Percentiles rank a stretch among this genome's conserved stretches.
Evolutionary conservation across 441 rosid genomes (phyloP).

Genomic region (Corymbia calophylla): DNA sequence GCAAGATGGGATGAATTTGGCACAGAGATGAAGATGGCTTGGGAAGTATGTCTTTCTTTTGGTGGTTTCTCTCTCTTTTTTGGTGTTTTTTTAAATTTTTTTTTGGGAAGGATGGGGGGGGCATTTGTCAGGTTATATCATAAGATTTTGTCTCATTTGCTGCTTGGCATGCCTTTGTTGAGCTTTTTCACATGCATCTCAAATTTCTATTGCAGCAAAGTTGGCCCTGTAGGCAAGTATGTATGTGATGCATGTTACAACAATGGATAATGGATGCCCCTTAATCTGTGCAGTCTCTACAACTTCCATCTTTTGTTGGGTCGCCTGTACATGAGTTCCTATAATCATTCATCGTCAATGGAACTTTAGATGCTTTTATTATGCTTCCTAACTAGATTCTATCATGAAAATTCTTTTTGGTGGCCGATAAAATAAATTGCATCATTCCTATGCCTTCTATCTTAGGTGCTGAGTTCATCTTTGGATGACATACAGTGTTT

Average conservation of each 20-base stretch:
- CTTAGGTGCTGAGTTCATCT: not conserved
- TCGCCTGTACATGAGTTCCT: not conserved
- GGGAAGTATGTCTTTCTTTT: constrained; percentile 68
- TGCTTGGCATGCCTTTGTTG: not conserved
- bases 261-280: not conserved
- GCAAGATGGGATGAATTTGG: constrained; percentile 93
- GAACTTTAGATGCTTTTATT: not conserved
- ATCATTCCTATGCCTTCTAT: not conserved
- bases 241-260: not conserved
- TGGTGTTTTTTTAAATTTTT: not conserved
- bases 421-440: not conserved
- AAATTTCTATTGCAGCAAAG: not conserved
- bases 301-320: not conserved
- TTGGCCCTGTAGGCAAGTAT: not conserved
- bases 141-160: not conserved
- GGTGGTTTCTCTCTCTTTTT: not conserved
- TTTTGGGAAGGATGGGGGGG: not conserved
- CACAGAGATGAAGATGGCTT: constrained; percentile 81
- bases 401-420: not conserved
- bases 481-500: not conserved
- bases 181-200: not conserved
- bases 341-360: not conserved
- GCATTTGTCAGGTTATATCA: not conserved
- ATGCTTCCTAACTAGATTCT: not conserved
- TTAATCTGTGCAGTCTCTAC: not conserved